Evolutionary conservation across 257 asterid species (phyloP).

Genomic region (Craterostigma plantagineum): DNA sequence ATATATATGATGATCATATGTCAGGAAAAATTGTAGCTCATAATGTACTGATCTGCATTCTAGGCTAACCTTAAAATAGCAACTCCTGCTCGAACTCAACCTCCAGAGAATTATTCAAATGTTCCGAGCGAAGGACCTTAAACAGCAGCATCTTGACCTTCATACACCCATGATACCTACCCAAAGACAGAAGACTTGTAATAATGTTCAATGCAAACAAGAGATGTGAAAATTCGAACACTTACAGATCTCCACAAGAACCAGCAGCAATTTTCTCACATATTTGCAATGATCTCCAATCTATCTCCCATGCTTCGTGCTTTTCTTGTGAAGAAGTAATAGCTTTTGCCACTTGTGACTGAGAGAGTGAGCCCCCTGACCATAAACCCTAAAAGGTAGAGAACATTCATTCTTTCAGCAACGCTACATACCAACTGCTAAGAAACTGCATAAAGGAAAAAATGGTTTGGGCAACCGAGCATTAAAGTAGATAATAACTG

Average conservation of each 20-base stretch:
- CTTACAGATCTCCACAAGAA: constrained; percentile 80
- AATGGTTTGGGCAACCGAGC: not conserved
- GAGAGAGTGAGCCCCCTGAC: constrained; percentile 46
- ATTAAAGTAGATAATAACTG: not conserved
- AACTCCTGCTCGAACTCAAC: constrained; percentile 68
- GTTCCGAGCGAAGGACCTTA: constrained; percentile 68
- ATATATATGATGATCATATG: too few species aligned
- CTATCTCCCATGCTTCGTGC: constrained; percentile 56
- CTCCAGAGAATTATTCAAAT: constrained; percentile 48
- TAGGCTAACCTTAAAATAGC: constrained; percentile 44
- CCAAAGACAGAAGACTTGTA: not conserved
- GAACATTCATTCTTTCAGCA: not conserved
- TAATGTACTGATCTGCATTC: too few species aligned
- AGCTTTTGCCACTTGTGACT: constrained; percentile 25
- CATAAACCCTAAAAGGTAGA: constrained; percentile 43
- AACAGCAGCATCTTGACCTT: constrained; percentile 68
- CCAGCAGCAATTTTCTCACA: constrained; percentile 84
- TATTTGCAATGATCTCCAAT: constrained; percentile 53
- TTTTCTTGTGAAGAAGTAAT: constrained; percentile 16
- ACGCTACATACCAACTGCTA: too few species aligned
- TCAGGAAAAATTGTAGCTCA: too few species aligned
- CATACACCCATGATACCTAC: constrained; percentile 56
- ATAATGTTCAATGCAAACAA: not conserved
- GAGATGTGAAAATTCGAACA: constrained; percentile 6
- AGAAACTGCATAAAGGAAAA: not conserved